phyloP scores from a whole-genome alignment of 768 basidiomycete genomes.

The Hemileccinum rubropunctum region DNA sequence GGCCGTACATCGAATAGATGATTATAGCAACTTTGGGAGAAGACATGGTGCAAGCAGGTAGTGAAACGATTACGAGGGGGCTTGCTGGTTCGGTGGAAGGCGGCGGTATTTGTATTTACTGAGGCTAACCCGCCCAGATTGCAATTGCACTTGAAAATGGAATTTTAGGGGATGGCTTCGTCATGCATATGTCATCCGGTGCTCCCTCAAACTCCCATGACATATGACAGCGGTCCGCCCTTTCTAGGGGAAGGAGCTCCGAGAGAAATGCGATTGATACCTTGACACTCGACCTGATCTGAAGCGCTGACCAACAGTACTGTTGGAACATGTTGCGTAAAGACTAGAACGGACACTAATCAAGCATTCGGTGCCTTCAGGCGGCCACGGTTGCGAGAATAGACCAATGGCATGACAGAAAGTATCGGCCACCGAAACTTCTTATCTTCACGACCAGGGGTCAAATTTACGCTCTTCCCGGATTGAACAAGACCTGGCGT shows the following conservation, averaged over 20 bases:
- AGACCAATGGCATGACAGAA: not conserved
- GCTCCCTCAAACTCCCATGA: too few species aligned
- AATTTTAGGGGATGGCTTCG: conserved; percentile 11
- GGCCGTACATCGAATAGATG: conserved; percentile 74
- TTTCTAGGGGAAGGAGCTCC: too few species aligned
- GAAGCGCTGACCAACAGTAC: not conserved
- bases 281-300: not conserved
- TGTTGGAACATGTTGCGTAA: not conserved
- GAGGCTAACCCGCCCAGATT: too few species aligned
- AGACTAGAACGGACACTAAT: not conserved
- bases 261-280: not conserved
- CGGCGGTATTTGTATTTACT: too few species aligned
- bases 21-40: conserved; percentile 64
- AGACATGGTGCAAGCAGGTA: conserved; percentile 32
- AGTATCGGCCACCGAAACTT: conserved; percentile 7
- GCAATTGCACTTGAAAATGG: not conserved
- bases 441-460: not conserved
- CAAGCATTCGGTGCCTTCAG: not conserved
- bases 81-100: not conserved
- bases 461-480: not conserved
- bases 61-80: conserved; percentile 1
- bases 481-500: not conserved
- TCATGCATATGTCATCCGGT: not conserved
- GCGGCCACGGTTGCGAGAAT: not conserved
- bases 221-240: not conserved